Evolutionary conservation across 495 filamentous ascomycete species (phyloP).

Genomic region (Alectoria sarmentosa): DNA sequence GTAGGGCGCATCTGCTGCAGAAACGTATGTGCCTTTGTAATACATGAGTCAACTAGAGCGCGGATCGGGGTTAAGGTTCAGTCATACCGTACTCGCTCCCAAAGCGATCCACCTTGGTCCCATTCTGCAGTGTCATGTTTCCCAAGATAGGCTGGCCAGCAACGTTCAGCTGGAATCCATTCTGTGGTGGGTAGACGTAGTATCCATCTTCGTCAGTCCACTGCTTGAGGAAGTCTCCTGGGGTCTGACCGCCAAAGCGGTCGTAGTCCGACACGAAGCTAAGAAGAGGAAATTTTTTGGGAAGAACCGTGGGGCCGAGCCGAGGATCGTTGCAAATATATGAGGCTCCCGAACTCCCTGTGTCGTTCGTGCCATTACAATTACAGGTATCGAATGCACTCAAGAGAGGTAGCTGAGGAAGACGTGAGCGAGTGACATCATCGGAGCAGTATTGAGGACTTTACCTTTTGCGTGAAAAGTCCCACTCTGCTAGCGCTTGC

Average conservation of each 20-base stretch:
- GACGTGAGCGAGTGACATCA: neutral
- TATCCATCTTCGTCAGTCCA: conserved; percentile 36
- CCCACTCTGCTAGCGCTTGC: neutral
- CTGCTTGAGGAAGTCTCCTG: conserved; percentile 39
- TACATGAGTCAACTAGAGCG: neutral
- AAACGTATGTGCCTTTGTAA: conserved; percentile 34
- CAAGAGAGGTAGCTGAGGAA: neutral
- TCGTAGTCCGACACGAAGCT: conserved; percentile 37
- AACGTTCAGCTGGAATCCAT: conserved; percentile 39
- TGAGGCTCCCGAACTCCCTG: conserved; percentile 20
- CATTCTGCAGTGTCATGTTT: conserved; percentile 38
- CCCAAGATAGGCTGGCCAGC: conserved; percentile 36
- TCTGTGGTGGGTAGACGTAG: conserved; percentile 37
- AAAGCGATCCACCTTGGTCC: conserved; percentile 49
- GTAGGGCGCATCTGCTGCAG: conserved; percentile 44
- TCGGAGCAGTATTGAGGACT: neutral
- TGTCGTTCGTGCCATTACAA: conserved; percentile 38
- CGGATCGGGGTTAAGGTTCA: neutral
- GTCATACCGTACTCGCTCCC: conserved; percentile 38
- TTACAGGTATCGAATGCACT: conserved; percentile 10
- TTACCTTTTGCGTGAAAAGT: neutral
- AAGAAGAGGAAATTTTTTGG: conserved; percentile 35
- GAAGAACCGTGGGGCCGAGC: conserved; percentile 42
- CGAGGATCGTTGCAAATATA: conserved; percentile 48
- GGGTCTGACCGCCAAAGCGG: conserved; percentile 43